A percentile compares a stretch with the other conserved stretches of the same genome.
phyloP scores from a whole-genome alignment of 2,329 filamentous ascomycete genomes.

The Exophiala dermatitidis region DNA sequence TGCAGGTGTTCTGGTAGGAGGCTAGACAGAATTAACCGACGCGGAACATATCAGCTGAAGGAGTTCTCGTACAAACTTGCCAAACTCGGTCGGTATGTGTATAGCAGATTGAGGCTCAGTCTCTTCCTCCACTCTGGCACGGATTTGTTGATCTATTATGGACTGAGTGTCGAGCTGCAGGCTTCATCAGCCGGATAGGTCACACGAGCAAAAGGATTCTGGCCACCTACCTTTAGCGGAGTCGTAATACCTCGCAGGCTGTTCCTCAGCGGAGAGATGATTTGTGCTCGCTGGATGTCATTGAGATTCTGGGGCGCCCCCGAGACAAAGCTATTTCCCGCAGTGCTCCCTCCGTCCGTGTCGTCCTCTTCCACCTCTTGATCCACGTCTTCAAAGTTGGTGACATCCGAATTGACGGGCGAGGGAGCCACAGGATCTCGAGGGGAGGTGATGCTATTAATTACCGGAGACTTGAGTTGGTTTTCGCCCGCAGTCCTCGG shows the following conservation, averaged over 20 bases:
- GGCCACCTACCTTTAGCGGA: slow-evolving; percentile 12
- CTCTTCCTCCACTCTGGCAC: slow-evolving; percentile 57
- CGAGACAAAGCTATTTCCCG: slow-evolving; percentile 2
- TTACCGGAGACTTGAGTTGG: slow-evolving; percentile 31
- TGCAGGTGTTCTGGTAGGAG: slow-evolving; percentile 3
- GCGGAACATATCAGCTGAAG: background rate
- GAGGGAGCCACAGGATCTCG: slow-evolving; percentile 56
- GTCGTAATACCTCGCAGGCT: slow-evolving; percentile 12
- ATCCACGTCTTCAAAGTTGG: slow-evolving; percentile 75
- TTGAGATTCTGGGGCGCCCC: slow-evolving; percentile 3
- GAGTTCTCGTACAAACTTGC: slow-evolving; percentile 49
- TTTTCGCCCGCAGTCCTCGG: slow-evolving; percentile 10
- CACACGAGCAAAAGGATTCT: background rate
- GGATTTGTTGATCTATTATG: slow-evolving; percentile 24
- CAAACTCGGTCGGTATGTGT: slow-evolving; percentile 78
- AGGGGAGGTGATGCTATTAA: slow-evolving; percentile 35
- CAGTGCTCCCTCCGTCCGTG: slow-evolving; percentile 3
- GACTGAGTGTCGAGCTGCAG: slow-evolving; percentile 42
- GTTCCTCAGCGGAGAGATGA: slow-evolving; percentile 11
- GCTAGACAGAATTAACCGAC: slow-evolving; percentile 7
- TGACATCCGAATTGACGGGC: slow-evolving; percentile 54
- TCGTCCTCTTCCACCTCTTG: slow-evolving; percentile 56
- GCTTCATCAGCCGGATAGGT: slow-evolving; percentile 26
- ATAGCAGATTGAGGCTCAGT: slow-evolving; percentile 72
- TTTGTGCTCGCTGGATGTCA: slow-evolving; percentile 4